phyloP scores from a whole-genome alignment of 1,139 yeast genomes.

The Suhomyces terraborum region DNA sequence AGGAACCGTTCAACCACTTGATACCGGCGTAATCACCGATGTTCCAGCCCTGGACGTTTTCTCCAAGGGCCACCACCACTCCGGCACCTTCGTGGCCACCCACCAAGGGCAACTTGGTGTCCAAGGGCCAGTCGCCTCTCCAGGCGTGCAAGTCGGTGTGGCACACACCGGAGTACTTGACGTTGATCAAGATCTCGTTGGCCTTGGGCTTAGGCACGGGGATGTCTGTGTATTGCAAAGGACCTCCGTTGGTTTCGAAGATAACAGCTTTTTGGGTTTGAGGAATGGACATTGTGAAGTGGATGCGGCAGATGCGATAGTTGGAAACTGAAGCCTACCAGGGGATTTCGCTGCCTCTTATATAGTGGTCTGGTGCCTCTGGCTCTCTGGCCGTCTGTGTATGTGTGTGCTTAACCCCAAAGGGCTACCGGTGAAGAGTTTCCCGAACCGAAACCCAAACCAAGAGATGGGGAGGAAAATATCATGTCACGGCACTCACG shows the following conservation, averaged over 20 bases:
- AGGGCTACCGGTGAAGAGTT: too few relatives aligned
- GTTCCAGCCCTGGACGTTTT: slow-evolving; percentile 64
- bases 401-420: too few relatives aligned
- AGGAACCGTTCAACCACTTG: slow-evolving; percentile 75
- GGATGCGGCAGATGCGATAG: too few relatives aligned
- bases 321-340: too few relatives aligned
- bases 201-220: slow-evolving; percentile 71
- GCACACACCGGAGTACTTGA: slow-evolving; percentile 77
- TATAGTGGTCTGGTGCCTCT: too few relatives aligned
- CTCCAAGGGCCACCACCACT: slow-evolving; percentile 70
- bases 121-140: slow-evolving; percentile 80
- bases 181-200: slow-evolving; percentile 64
- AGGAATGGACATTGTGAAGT: slow-evolving; percentile 32
- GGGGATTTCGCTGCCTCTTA: too few relatives aligned
- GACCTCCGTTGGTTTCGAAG: slow-evolving; percentile 50
- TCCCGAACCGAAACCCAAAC: too few relatives aligned
- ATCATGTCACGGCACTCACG: too few relatives aligned
- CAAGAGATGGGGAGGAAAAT: too few relatives aligned
- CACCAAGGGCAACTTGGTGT: slow-evolving; percentile 66
- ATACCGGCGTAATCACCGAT: slow-evolving; percentile 74
- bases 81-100: slow-evolving; percentile 91
- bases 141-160: slow-evolving; percentile 81
- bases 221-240: slow-evolving; percentile 59
- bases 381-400: too few relatives aligned
- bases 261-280: slow-evolving; percentile 49